phyloP scores from a whole-genome alignment of 768 basidiomycete genomes.

The Tephrocybe sp. region DNA sequence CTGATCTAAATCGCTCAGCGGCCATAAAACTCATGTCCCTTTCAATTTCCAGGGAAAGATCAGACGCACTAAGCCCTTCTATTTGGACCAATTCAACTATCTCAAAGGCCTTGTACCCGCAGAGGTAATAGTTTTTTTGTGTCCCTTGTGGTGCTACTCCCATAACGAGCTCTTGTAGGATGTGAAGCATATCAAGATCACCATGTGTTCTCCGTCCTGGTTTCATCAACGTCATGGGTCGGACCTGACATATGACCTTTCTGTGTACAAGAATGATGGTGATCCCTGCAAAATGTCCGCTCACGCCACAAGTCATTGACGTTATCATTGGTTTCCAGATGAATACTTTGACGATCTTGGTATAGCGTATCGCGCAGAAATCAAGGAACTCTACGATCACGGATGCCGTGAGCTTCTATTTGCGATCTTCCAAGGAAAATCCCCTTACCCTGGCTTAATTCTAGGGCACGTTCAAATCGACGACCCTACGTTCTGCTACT shows the following conservation, averaged over 20 bases:
- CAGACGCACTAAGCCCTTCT: conserved; percentile 58
- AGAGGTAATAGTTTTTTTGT: conserved; percentile 34
- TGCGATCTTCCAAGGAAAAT: too few relatives aligned
- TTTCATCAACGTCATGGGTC: conserved; percentile 67
- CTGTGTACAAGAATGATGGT: conserved; percentile 63
- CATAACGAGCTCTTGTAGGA: too few relatives aligned
- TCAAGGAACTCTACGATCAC: conserved; percentile 43
- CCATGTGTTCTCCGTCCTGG: conserved; percentile 70
- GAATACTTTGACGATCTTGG: conserved; percentile 51
- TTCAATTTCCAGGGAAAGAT: conserved; percentile 51
- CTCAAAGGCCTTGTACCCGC: conserved; percentile 55
- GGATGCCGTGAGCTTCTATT: conserved; percentile 48
- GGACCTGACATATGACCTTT: conserved; percentile 51
- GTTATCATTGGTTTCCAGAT: conserved; percentile 28
- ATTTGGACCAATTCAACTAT: conserved; percentile 59
- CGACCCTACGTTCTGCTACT: conserved; percentile 58
- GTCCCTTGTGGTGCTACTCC: too few relatives aligned
- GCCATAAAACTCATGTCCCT: conserved; percentile 20
- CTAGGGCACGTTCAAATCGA: conserved; percentile 55
- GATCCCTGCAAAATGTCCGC: conserved; percentile 2
- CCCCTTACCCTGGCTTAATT: too few relatives aligned
- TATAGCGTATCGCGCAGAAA: conserved; percentile 45
- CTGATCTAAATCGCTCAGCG: background rate
- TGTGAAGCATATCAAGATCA: conserved; percentile 66
- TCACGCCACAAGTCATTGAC: background rate